These are phyloP conservation scores for Lactarius vividus DNA, from an alignment of 768 basidiomycete species.

Conservation along the genomic window DNA sequence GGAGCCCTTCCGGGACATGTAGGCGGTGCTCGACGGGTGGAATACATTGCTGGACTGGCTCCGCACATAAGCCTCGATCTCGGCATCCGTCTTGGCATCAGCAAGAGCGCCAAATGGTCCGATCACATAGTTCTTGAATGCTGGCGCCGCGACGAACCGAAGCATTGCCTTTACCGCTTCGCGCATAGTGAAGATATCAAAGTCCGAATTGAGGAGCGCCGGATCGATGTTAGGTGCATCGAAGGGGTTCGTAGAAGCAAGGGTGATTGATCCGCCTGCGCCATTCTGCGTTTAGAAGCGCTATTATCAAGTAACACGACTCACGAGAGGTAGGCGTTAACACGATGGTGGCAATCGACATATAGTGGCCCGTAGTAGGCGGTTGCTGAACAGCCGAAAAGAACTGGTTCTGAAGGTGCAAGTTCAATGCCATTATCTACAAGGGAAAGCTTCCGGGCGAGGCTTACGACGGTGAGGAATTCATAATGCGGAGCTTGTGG, in stretches of 20 bases:
- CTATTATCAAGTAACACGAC: neutral
- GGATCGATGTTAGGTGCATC: slow-evolving; percentile 33
- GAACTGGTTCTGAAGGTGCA: slow-evolving; percentile 8
- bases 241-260: slow-evolving; percentile 31
- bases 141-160: slow-evolving; percentile 3
- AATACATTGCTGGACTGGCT: slow-evolving; percentile 26
- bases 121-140: slow-evolving; percentile 8
- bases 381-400: slow-evolving; percentile 5
- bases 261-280: slow-evolving; percentile 29
- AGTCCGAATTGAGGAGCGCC: slow-evolving; percentile 9
- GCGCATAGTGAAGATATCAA: slow-evolving; percentile 15
- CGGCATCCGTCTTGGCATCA: slow-evolving; percentile 21
- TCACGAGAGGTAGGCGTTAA: slow-evolving; percentile 30
- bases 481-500: slow-evolving; percentile 25
- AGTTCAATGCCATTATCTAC: neutral
- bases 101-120: neutral
- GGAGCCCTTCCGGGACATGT: slow-evolving; percentile 40
- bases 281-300: neutral
- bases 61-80: slow-evolving; percentile 28
- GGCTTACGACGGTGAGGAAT: slow-evolving; percentile 17
- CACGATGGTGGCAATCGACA: slow-evolving; percentile 24
- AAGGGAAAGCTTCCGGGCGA: too few relatives aligned
- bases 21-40: slow-evolving; percentile 39
- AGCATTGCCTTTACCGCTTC: slow-evolving; percentile 4
- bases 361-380: slow-evolving; percentile 28